Evolutionary conservation across 371 early-diverging fungal species (phyloP), one percentile per base, ranked within the genome.

Genomic region (Mycotypha africana): DNA sequence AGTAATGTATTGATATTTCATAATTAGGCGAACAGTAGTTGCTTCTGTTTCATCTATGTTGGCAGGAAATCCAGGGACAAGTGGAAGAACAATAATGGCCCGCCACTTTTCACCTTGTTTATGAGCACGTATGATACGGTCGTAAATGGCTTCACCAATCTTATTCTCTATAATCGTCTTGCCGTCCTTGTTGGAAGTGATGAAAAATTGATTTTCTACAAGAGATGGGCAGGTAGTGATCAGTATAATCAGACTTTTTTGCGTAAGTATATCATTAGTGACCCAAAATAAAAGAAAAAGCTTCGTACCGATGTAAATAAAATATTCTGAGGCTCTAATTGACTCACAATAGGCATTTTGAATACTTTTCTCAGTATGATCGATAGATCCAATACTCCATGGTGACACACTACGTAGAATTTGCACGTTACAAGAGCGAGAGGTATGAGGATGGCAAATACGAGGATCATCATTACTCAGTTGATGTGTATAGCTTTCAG

Each of bases 51-150:
- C 77, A 41, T 76, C 74, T 38, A 94, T 67, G 35, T 85, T 88
- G 21, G 79, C 79, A 32, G 85, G 85, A 49, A 93, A 93, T 14
- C 88, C 92, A 3, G 95, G 95, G 53, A 92, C 72, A 30, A 92
- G 62, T 1, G 95, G 95, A 52, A 93, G 78, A 4, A 93, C 54
- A 38, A 95, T 79, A 38, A 89, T 85, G 7, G 89, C 88, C 22
- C 82, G 76, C 80, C 92, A 93, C 38, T 72, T 73, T 14, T 75
- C 63, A 0, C 62, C 53, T 3, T 77, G 60, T 20, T 56, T 19
- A 39, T 86, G 72, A 1, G 95, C 95, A 14, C 73, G 64, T n/a
- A 78, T 40, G 31, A 95, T 85, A 10, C 93, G 78, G 11, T 88
- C 63, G 5, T 82, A 79, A 16, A 95, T 54, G 3, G 86, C 89